phyloP scores from a whole-genome alignment of 169 alveolate species.

The Cryptosporidium ryanae region DNA sequence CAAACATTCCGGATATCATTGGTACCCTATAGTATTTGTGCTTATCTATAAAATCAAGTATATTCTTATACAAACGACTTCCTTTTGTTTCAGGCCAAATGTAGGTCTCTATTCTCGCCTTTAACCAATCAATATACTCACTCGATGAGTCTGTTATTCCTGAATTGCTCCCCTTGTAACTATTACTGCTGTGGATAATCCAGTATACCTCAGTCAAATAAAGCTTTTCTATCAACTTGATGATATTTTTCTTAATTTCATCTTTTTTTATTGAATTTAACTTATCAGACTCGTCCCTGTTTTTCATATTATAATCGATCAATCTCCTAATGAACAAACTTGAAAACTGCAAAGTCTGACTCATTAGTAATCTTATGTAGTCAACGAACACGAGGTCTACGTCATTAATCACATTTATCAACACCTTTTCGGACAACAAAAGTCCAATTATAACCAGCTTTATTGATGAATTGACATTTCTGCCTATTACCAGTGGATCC shows the following conservation, averaged over 20 bases:
- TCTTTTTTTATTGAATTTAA: background rate
- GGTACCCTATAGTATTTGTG: conserved; percentile 12
- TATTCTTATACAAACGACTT: conserved; percentile 10
- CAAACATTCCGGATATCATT: too few relatives aligned
- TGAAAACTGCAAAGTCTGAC: conserved; percentile 21
- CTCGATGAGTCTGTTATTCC: background rate
- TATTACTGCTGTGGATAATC: conserved; percentile 8
- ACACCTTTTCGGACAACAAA: conserved; percentile 28
- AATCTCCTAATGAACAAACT: conserved; percentile 27
- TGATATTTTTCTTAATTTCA: conserved; percentile 8
- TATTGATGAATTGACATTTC: conserved; percentile 30
- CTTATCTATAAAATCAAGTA: conserved; percentile 22
- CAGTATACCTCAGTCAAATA: conserved; percentile 20
- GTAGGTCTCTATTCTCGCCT: conserved; percentile 34
- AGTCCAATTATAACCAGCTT: conserved; percentile 16
- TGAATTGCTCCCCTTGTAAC: background rate
- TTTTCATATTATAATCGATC: conserved; percentile 6
- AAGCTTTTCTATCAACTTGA: conserved; percentile 14
- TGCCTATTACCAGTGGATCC: conserved; percentile 24
- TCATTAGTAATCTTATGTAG: conserved; percentile 13
- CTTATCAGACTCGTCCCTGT: background rate
- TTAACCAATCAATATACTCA: conserved; percentile 5
- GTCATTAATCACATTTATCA: conserved; percentile 16
- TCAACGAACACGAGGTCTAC: conserved; percentile 17
- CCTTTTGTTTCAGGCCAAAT: conserved; percentile 45